Conservation (phyloP, 805 yeast genomes). For the Barnettozyma californica region DNA sequence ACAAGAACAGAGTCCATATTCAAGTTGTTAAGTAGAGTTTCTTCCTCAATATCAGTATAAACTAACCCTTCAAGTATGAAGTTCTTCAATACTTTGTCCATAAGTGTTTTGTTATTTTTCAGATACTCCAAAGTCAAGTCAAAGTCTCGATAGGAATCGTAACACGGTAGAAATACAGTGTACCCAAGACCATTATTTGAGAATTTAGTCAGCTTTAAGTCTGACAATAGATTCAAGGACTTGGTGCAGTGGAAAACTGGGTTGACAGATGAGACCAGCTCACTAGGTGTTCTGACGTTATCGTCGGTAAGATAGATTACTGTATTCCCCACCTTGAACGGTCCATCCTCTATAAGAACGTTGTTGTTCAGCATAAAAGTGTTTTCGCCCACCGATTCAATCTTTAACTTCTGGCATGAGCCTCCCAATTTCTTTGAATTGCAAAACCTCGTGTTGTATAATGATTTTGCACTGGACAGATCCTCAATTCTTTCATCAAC, state of each 20-base stretch:
- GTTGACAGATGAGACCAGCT: conserved; percentile 59
- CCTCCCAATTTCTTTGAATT: conserved; percentile 46
- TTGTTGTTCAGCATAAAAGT: conserved; percentile 50
- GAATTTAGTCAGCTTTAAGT: conserved; percentile 47
- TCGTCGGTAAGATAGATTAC: conserved; percentile 61
- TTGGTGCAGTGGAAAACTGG: conserved; percentile 59
- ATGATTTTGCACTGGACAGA: conserved; percentile 18
- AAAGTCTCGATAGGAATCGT: conserved; percentile 61
- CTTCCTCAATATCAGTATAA: conserved; percentile 54
- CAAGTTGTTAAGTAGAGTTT: conserved; percentile 25
- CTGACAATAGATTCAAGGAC: conserved; percentile 53
- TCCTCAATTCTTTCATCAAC: conserved; percentile 38
- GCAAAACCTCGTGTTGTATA: conserved; percentile 52
- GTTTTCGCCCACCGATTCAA: conserved; percentile 30
- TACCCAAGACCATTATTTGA: conserved; percentile 57
- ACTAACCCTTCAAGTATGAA: conserved; percentile 57
- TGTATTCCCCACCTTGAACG: conserved; percentile 53
- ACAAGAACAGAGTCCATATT: conserved; percentile 24
- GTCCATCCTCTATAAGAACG: conserved; percentile 38
- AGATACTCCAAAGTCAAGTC: conserved; percentile 59
- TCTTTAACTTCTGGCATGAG: conserved; percentile 57
- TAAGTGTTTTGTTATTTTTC: conserved; percentile 42
- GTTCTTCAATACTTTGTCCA: conserved; percentile 50
- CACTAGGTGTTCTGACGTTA: conserved; percentile 56
- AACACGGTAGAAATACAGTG: conserved; percentile 74